Conservation (phyloP, 192 early-diverging fungal species). For the Linnemannia zychae region DNA sequence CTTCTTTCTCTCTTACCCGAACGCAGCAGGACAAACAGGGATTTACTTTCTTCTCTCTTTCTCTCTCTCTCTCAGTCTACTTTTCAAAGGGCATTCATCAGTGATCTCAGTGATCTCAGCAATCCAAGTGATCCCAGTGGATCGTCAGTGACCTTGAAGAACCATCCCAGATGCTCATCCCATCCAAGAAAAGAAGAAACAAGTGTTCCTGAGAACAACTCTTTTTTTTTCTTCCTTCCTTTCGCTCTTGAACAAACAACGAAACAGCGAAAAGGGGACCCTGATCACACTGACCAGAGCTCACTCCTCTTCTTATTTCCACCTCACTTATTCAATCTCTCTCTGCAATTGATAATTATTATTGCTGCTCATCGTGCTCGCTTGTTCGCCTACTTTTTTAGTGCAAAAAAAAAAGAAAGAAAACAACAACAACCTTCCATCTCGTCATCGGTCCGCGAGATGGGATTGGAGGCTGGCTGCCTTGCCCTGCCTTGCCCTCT, state of each 20-base stretch:
- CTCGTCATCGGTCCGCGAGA: slow-evolving; percentile 3
- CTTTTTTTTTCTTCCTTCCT: neutral
- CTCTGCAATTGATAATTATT: neutral
- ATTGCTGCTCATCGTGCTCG: neutral
- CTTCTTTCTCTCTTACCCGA: neutral
- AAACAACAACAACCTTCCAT: neutral
- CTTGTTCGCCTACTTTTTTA: neutral
- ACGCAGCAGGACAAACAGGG: neutral
- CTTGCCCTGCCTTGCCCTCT: neutral
- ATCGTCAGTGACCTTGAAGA: neutral
- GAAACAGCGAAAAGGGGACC: neutral
- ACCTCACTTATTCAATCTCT: neutral
- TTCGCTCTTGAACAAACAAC: neutral
- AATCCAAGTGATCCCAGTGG: neutral
- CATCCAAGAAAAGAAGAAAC: neutral
- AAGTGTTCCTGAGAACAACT: neutral
- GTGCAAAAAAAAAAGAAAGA: slow-evolving; percentile 6
- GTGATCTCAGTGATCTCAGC: no score
- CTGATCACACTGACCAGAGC: slow-evolving; percentile 6
- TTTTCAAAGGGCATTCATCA: no score
- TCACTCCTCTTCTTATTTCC: no score
- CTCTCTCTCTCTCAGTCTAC: neutral
- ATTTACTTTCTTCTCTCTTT: neutral
- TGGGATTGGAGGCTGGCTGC: neutral
- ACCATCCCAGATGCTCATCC: neutral